A percentile compares a stretch with the other conserved stretches of the same genome.
Conservation (phyloP, 768 basidiomycete species). For the Suillus variegatus region DNA sequence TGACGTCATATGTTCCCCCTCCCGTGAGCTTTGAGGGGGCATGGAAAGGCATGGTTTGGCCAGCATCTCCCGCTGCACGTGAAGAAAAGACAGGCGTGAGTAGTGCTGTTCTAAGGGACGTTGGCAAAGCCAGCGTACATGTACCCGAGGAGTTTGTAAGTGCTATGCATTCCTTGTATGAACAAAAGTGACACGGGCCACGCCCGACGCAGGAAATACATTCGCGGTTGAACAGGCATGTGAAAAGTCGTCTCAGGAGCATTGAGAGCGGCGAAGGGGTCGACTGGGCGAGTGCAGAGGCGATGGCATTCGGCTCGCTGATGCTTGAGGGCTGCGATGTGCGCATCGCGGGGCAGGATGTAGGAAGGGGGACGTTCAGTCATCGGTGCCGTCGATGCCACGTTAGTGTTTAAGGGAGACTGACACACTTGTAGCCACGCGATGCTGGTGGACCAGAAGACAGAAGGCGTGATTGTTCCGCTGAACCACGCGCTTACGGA, state of each 20-base stretch:
- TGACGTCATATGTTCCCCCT: constrained; percentile 48
- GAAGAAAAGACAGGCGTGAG: constrained; percentile 72
- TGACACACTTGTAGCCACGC: constrained; percentile 56
- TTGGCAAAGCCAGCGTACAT: constrained; percentile 71
- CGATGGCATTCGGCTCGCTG: constrained; percentile 85
- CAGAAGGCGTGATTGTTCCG: constrained; percentile 78
- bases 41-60: constrained; percentile 65
- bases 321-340: constrained; percentile 83
- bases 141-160: constrained; percentile 65
- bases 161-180: constrained; percentile 11
- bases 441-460: constrained; percentile 88
- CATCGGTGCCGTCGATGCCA: constrained; percentile 48
- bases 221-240: constrained; percentile 73
- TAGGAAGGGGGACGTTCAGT: constrained; percentile 88
- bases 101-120: constrained; percentile 46
- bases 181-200: not conserved
- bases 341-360: constrained; percentile 91
- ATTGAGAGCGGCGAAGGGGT: constrained; percentile 70
- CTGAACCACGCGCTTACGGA: constrained; percentile 65
- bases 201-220: constrained; percentile 66
- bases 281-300: constrained; percentile 93
- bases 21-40: constrained; percentile 62
- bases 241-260: constrained; percentile 72
- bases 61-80: constrained; percentile 53
- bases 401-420: not conserved